Evolutionary conservation across 805 yeast species (phyloP), one percentile per base, ranked within the genome.

Genomic region (Candida pseudoglaebosa): DNA sequence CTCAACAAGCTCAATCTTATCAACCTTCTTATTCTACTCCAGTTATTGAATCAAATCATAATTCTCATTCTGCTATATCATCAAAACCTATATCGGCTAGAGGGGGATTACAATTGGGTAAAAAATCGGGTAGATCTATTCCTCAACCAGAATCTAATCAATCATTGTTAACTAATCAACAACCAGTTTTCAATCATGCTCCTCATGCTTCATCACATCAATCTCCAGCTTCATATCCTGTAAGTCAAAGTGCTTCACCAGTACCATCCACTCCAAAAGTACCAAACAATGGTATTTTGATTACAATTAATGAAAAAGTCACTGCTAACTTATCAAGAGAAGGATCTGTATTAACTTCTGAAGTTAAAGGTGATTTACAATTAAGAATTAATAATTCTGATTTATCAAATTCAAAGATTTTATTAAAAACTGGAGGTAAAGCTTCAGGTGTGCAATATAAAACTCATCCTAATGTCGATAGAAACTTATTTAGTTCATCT

Each of bases 381-480:
- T 70, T 93, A 57, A 82, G 96, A 58, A 80, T 93, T 46, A 89
- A 84, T 59, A 77, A 89, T 53, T 69, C 84, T n/a, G 76, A 72
- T 28, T 71, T 82, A 47, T 80, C 95, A 10, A 75, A 74, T 49
- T 76, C 88, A 39, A 77, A 76, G 56, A 72, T 93, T 42, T 55
- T 75, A 44, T 66, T 90, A 47, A 60, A 67, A 30, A 71, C 80
- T 30, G 69, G 63, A 16, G 73, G 74, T 21, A 63, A 68, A 30
- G 62, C 73, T 12, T 61, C 70, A 28, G 78, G 67, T 46, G 68
- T 80, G 33, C 89, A 83, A 56, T 93, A 77, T 70, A 90, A 90
- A 62, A 89, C 98, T 12, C 96, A 93, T 69, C 99, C 99, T 46
- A 90, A 91, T 58, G 95, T 93, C 48, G 97, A 93, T 65, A 82